Evolutionary conservation across 176 grass and related monocot genomes (phyloP).

Genomic region (Eragrostis nindensis): DNA sequence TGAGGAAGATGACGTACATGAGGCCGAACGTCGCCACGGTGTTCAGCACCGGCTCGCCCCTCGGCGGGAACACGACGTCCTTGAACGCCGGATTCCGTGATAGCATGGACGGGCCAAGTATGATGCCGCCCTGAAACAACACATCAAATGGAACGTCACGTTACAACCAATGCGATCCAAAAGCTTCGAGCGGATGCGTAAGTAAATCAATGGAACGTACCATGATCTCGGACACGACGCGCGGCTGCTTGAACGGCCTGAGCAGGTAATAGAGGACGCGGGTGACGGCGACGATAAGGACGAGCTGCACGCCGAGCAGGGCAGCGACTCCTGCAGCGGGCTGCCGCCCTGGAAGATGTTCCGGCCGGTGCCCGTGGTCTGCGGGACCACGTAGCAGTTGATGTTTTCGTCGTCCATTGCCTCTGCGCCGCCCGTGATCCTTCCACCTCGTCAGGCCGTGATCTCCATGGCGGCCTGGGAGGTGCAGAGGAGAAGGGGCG

Average conservation of each 20-base stretch:
- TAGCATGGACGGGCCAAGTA: conserved; percentile 79
- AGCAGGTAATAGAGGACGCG: conserved; percentile 69
- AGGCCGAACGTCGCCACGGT: conserved; percentile 72
- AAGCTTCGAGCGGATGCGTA: background rate
- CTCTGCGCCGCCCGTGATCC: background rate
- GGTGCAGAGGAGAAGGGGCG: background rate
- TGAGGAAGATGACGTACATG: conserved; percentile 82
- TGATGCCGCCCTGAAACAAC: conserved; percentile 68
- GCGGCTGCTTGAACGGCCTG: conserved; percentile 79
- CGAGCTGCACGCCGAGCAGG: conserved; percentile 79
- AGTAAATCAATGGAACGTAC: conserved; percentile 17
- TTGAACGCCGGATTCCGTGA: conserved; percentile 58
- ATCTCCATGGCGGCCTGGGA: conserved; percentile 34
- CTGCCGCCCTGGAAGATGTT: conserved; percentile 61
- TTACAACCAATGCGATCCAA: background rate
- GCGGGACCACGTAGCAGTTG: conserved; percentile 44
- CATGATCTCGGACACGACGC: conserved; percentile 75
- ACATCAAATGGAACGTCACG: background rate
- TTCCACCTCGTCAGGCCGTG: conserved; percentile 19
- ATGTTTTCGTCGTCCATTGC: conserved; percentile 41
- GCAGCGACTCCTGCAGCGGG: conserved; percentile 61
- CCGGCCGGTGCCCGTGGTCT: conserved; percentile 34
- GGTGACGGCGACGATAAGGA: conserved; percentile 77
- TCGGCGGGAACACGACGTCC: conserved; percentile 62
- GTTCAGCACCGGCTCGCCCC: conserved; percentile 74